Conservation (phyloP, 495 filamentous ascomycete genomes). For the Aeminium ludgeri region DNA sequence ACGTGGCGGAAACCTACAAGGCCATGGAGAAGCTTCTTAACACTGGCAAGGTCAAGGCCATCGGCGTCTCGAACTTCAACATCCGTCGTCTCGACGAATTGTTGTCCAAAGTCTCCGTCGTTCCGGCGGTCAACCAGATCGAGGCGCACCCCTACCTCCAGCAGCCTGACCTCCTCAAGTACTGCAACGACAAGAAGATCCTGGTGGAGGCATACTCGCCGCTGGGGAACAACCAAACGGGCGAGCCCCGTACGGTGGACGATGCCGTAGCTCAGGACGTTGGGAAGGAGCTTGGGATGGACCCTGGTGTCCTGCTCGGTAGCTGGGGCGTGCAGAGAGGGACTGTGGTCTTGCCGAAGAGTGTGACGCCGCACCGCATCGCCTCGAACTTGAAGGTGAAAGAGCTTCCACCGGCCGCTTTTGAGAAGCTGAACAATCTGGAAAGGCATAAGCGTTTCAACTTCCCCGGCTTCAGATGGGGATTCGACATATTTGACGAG, state of each 20-base stretch:
- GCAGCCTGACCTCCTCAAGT: constrained; percentile 41
- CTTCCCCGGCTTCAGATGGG: constrained; percentile 24
- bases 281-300: constrained; percentile 46
- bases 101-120: constrained; percentile 43
- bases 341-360: constrained; percentile 55
- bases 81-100: constrained; percentile 55
- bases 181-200: constrained; percentile 37
- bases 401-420: constrained; percentile 16
- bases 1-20: constrained; percentile 58
- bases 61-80: constrained; percentile 71
- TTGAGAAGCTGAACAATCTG: constrained; percentile 17
- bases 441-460: constrained; percentile 28
- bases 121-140: constrained; percentile 68
- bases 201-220: constrained; percentile 52
- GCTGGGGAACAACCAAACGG: constrained; percentile 52
- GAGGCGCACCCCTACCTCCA: constrained; percentile 33
- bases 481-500: constrained; percentile 26
- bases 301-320: constrained; percentile 44
- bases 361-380: constrained; percentile 33
- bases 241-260: constrained; percentile 45
- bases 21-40: constrained; percentile 17
- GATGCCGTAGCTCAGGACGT: constrained; percentile 47
- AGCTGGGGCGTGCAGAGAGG: constrained; percentile 56
- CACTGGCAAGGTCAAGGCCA: constrained; percentile 35
- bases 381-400: constrained; percentile 39